phyloP scores from a whole-genome alignment of 1,284 basidiomycete genomes.

The Cryptococcus sp. region DNA sequence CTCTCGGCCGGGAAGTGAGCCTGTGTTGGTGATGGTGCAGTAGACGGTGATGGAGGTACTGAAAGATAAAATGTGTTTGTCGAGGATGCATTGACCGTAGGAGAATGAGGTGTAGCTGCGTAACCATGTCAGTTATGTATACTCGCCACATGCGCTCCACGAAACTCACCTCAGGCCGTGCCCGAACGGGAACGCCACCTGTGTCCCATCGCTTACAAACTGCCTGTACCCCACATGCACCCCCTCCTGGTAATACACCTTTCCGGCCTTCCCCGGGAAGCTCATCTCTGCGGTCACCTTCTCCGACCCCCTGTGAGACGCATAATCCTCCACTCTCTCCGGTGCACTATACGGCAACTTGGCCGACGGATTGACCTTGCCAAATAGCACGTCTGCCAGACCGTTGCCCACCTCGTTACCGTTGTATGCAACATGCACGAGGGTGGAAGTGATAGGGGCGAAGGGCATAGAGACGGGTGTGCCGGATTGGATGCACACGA shows the following conservation, averaged over 20 bases:
- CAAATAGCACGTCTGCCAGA: constrained; percentile 58
- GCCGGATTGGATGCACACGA: constrained; percentile 37
- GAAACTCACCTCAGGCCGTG: constrained; percentile 30
- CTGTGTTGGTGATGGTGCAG: constrained; percentile 21
- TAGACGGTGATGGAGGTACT: not conserved
- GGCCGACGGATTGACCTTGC: constrained; percentile 56
- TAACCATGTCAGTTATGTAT: not conserved
- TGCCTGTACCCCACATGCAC: constrained; percentile 20
- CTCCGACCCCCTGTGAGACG: constrained; percentile 3
- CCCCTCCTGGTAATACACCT: constrained; percentile 13
- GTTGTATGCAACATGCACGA: constrained; percentile 20
- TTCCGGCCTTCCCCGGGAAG: not conserved
- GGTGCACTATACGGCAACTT: constrained; percentile 57
- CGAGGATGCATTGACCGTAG: not conserved
- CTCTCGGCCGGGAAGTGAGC: constrained; percentile 17
- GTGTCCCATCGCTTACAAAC: constrained; percentile 48
- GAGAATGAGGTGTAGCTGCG: constrained; percentile 56
- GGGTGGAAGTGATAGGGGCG: constrained; percentile 15
- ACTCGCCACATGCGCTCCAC: not conserved
- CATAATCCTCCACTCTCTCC: constrained; percentile 2
- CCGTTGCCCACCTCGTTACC: constrained; percentile 39
- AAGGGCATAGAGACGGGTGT: constrained; percentile 36
- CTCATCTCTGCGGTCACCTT: constrained; percentile 4
- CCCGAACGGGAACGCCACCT: constrained; percentile 57
- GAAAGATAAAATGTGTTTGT: not conserved